Base-by-base conservation (phyloP, 192 early-diverging fungal genomes). In the Coemansia sp. region DNA sequence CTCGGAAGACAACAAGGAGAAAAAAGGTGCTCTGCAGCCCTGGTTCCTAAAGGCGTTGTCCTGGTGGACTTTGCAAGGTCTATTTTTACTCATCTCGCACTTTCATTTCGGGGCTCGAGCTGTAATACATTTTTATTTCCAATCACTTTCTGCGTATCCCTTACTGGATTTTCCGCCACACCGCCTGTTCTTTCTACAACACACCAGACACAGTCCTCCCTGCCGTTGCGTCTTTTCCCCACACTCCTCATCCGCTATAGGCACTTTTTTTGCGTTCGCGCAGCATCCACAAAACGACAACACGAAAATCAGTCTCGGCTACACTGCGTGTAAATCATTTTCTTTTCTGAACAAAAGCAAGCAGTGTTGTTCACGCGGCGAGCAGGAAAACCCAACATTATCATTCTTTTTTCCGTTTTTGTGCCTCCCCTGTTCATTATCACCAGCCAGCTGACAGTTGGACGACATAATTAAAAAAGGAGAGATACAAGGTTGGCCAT, bases 121-220 rank as follows among this genome's bases (percentile, higher is more conserved):
- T 54, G 51, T 6, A 22, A 14, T 20, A 5, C 28, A 17, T 60
- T 36, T 28, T 42, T 36, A 36, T 42, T 31, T 36, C 20, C 34
- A 18, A 42, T 36, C 3, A 31, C 28, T 42, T 25, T 25, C 58
- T 42, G 58, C 17, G 20, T 25, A 28, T 60, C 58, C 34, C 32
- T 60, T 60, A 20, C 58, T 60, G 12, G 58, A 32, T 42, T 40
- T 60, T 42, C 58, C 58, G 58, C 58, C 58, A 60, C 58, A 60
- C 18, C 58, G 20, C 3, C 58, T 25, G 34, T 20, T 54, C 20
- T 54, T 38, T 17, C 58, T 32, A 32, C 29, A 56, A 56, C 55
- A 51, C 17, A 33, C 55, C 30, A 16, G 2, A 56, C 31, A 32
- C 30, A 32, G 10, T 16, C 10, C 42, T 45, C 42, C 42, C 42